phyloP scores from a whole-genome alignment of 2,329 filamentous ascomycete species.

The Penicillium sp. region DNA sequence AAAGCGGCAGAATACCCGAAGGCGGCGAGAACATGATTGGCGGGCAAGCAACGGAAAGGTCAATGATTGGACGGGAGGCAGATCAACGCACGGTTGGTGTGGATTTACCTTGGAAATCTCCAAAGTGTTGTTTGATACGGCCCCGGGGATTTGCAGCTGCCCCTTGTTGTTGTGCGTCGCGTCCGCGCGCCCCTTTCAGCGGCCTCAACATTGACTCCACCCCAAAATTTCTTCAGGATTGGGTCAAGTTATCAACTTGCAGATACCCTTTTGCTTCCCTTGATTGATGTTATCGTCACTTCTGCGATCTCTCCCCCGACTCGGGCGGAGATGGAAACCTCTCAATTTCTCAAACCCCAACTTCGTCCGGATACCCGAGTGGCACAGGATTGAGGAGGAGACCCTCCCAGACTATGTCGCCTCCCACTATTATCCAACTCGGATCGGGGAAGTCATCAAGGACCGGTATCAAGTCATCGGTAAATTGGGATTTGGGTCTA shows the following conservation, averaged over 20 bases:
- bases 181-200: too few relatives aligned
- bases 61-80: too few relatives aligned
- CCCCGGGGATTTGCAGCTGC: too few relatives aligned
- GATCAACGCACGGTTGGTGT: too few relatives aligned
- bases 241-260: background rate
- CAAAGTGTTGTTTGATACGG: too few relatives aligned
- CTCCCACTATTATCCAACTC: slow-evolving; percentile 30
- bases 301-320: background rate
- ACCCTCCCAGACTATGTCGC: slow-evolving; percentile 29
- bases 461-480: slow-evolving; percentile 36
- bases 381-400: slow-evolving; percentile 35
- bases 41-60: too few relatives aligned
- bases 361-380: slow-evolving; percentile 24
- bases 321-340: slow-evolving; percentile 27
- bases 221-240: too few relatives aligned
- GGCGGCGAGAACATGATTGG: too few relatives aligned
- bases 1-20: too few relatives aligned
- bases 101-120: too few relatives aligned
- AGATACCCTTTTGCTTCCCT: background rate
- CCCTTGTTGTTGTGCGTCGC: too few relatives aligned
- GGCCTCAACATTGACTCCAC: too few relatives aligned
- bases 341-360: slow-evolving; percentile 35
- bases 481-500: slow-evolving; percentile 40
- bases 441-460: slow-evolving; percentile 33
- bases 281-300: background rate